Evolutionary conservation across 805 yeast species (phyloP).

Genomic region (Saccharomycopsis oosterbeekiorum): DNA sequence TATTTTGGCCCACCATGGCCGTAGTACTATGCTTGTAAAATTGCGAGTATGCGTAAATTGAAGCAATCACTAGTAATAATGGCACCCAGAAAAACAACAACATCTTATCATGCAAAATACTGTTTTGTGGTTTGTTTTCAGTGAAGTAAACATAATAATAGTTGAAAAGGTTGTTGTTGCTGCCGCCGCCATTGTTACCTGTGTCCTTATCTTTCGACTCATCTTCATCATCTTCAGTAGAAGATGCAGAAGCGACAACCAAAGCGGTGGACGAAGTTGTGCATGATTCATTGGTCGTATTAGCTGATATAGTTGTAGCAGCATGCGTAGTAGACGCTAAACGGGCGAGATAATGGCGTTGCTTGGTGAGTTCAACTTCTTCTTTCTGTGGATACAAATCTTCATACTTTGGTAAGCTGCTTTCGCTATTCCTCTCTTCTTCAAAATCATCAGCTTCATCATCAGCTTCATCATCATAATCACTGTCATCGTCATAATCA

Average conservation of each 20-base stretch:
- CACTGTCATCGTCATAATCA: conserved; percentile 20
- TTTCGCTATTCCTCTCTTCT: conserved; percentile 24
- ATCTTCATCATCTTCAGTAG: neutral
- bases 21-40: conserved; percentile 15
- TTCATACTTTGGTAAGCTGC: conserved; percentile 60
- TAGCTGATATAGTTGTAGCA: conserved; percentile 10
- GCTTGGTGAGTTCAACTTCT: neutral
- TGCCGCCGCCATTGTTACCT: conserved; percentile 14
- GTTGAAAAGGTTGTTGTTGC: conserved; percentile 26
- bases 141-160: conserved; percentile 15
- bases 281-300: neutral
- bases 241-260: conserved; percentile 3
- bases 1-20: conserved; percentile 21
- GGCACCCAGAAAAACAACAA: conserved; percentile 90
- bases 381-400: conserved; percentile 55
- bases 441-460: conserved; percentile 10
- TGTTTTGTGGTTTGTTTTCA: conserved; percentile 29
- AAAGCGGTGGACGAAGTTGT: conserved; percentile 24
- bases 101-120: conserved; percentile 65
- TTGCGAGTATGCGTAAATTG: conserved; percentile 33
- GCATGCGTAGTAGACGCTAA: neutral
- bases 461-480: conserved; percentile 6
- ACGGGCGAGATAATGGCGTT: neutral
- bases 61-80: conserved; percentile 45
- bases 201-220: neutral